These are phyloP conservation scores for Clavispora vitiphila DNA, from an alignment of 805 yeast genomes.

Conservation along the genomic window DNA sequence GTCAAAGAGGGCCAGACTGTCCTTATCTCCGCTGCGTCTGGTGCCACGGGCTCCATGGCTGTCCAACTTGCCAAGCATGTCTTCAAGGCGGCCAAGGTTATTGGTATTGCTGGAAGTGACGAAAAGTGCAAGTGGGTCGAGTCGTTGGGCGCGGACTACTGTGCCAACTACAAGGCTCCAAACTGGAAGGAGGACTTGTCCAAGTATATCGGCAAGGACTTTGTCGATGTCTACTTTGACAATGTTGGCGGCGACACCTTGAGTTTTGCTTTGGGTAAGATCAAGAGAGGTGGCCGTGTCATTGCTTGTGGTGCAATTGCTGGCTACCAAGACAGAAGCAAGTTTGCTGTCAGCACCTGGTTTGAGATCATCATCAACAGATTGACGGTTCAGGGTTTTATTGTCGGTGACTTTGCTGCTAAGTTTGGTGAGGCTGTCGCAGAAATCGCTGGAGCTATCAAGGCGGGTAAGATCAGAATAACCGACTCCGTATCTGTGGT, in stretches of 20 bases:
- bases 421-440: conserved; percentile 34
- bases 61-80: conserved; percentile 54
- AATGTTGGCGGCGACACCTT: conserved; percentile 61
- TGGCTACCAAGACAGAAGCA: conserved; percentile 44
- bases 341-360: conserved; percentile 37
- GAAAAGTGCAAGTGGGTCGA: conserved; percentile 52
- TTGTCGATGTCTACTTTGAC: conserved; percentile 52
- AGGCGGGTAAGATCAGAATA: conserved; percentile 37
- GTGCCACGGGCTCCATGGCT: conserved; percentile 64
- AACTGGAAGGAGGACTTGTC: conserved; percentile 22
- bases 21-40: conserved; percentile 62
- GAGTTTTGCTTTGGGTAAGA: conserved; percentile 36
- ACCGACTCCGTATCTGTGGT: conserved; percentile 32
- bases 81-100: conserved; percentile 49
- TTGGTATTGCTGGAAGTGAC: conserved; percentile 59
- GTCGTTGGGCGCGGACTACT: conserved; percentile 48
- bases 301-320: conserved; percentile 64
- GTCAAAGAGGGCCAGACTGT: conserved; percentile 42
- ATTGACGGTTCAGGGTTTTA: conserved; percentile 49
- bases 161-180: conserved; percentile 49
- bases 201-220: conserved; percentile 38
- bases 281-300: conserved; percentile 40
- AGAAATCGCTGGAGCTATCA: conserved; percentile 31
- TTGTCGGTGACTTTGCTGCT: conserved; percentile 40
- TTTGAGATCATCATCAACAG: conserved; percentile 44